Evolutionary conservation across 306 rosid genomes (phyloP).

Genomic region (Fagus crenata): DNA sequence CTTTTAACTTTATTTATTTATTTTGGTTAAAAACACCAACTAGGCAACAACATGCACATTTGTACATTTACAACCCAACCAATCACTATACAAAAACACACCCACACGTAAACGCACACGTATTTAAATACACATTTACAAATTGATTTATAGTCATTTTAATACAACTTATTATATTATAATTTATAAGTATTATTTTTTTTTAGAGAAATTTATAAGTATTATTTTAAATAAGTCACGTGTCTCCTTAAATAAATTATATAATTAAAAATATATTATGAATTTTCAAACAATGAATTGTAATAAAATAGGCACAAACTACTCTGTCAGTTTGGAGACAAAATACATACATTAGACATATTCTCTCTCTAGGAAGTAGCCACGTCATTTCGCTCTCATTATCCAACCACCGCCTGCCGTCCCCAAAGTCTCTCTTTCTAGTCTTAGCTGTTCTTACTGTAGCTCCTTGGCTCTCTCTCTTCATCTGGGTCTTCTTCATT

Average conservation of each 20-base stretch:
- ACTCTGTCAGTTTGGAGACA: too few relatives aligned
- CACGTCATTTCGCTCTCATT: conserved; percentile 57
- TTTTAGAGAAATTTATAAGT: too few relatives aligned
- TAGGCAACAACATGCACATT: neutral
- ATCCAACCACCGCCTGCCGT: conserved; percentile 86
- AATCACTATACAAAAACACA: neutral
- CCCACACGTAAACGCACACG: neutral
- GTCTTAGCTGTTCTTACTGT: conserved; percentile 53
- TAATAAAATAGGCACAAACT: too few relatives aligned
- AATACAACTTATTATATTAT: too few relatives aligned
- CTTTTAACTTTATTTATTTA: neutral
- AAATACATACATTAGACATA: too few relatives aligned
- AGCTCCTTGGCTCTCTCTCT: neutral
- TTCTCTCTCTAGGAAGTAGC: conserved; percentile 38
- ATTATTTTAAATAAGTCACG: too few relatives aligned
- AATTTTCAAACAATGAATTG: too few relatives aligned
- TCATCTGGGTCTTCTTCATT: conserved; percentile 31
- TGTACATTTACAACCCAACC: neutral
- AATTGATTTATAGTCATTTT: too few relatives aligned
- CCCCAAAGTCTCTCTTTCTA: conserved; percentile 25
- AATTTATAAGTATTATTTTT: too few relatives aligned
- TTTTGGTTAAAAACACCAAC: neutral
- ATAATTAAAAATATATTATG: too few relatives aligned
- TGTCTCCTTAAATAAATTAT: too few relatives aligned
- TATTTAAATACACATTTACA: neutral